Base-by-base conservation (phyloP, 2,329 filamentous ascomycete species). In the Teratosphaeriaceae sp. region DNA sequence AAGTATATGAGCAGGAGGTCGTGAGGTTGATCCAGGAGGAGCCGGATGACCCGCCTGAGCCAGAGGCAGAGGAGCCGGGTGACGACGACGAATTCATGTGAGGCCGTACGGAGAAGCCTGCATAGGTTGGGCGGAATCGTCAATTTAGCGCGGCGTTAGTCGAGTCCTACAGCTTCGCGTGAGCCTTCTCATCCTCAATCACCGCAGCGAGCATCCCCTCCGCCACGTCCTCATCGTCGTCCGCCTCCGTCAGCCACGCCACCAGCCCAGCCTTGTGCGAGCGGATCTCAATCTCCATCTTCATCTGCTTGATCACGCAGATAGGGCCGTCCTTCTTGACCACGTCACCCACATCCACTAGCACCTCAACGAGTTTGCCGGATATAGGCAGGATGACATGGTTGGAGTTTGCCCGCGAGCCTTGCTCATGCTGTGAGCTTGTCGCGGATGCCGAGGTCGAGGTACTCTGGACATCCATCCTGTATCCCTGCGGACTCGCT, bases 241-340 rank as follows among this genome's bases (percentile, higher is more conserved):
- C 72, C 35, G 68, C 67, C 38, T 78, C 73, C 37, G 68, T 65
- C 1, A 74, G 67, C 71, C 75, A 80, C 1, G 56, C 62, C 3
- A 77, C 67, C 2, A 54, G 57, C 0, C 78, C 78, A 1, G 65
- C 63, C 3, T 65, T 65, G 13, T 67, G 64, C 42, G 67, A 68
- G 18, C 79, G 60, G 2, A 83, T 72, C 52, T 82, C 79, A n/a
- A 82, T 60, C 50, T 83, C 79, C 79, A 82, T 83, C 61, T 82
- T 82, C 78, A 82, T 82, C 60, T 82, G 79, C 59, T 76, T 75
- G 16, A 82, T 71, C 15, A 82, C 76, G 6, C 66, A 74, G 50
- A 82, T 64, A 0, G 74, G 62, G 29, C 80, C 71, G 1, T 76
- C 75, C 46, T 72, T 64, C 16, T 57, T 58, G 0, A 78, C 62